phyloP scores from a whole-genome alignment of 2,329 filamentous ascomycete species.

The Lachnellula willkommii region DNA sequence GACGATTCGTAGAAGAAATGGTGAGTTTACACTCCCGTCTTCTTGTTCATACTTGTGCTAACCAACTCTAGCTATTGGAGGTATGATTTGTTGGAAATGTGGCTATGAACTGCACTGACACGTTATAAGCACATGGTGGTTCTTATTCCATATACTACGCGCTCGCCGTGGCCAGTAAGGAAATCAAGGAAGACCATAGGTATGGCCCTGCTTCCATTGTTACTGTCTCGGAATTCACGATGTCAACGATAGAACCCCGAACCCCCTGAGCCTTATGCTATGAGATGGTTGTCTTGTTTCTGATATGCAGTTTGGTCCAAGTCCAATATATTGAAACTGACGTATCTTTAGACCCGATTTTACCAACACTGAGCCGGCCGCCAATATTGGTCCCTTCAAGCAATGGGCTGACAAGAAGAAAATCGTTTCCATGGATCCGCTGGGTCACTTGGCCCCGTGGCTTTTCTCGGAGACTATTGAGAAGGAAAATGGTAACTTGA shows the following conservation, averaged over 20 bases:
- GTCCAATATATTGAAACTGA: background rate
- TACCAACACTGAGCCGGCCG: constrained; percentile 88
- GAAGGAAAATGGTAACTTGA: constrained; percentile 57
- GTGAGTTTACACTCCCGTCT: constrained; percentile 40
- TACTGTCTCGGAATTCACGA: background rate
- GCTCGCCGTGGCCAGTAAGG: constrained; percentile 83
- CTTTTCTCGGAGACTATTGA: constrained; percentile 74
- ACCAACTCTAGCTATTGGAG: constrained; percentile 48
- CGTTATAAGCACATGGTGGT: constrained; percentile 68
- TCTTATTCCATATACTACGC: constrained; percentile 97
- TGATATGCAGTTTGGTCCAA: background rate
- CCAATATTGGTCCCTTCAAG: constrained; percentile 78
- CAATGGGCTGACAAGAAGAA: constrained; percentile 88
- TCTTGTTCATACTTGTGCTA: constrained; percentile 31
- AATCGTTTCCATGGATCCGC: constrained; percentile 96
- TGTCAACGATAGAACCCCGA: background rate
- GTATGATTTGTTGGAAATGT: constrained; percentile 35
- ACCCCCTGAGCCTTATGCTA: background rate
- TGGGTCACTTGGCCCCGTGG: constrained; percentile 81
- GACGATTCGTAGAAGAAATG: constrained; percentile 76
- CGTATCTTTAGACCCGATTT: constrained; percentile 51
- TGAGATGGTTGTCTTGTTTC: too few species aligned
- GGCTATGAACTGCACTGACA: constrained; percentile 25
- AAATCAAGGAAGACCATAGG: constrained; percentile 77
- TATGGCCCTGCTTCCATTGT: constrained; percentile 26